Conservation (phyloP, 371 early-diverging fungal genomes). For the Mucor mucedo region DNA sequence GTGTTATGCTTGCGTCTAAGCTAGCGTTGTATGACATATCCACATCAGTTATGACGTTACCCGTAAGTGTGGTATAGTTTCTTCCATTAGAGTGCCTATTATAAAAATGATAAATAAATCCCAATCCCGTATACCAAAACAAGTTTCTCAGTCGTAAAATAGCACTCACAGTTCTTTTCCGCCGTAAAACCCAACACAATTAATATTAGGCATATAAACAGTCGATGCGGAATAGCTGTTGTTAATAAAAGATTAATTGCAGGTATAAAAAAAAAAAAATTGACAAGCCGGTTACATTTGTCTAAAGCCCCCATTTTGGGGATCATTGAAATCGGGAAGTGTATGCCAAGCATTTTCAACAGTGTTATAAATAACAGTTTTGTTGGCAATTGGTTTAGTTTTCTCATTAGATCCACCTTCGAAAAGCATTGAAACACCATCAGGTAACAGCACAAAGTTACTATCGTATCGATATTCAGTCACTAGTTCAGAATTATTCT, state of each 20-base stretch:
- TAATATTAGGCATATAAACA: neutral
- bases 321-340: neutral
- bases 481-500: neutral
- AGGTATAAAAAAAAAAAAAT: neutral
- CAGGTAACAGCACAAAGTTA: neutral
- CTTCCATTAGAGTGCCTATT: too few species aligned
- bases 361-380: neutral
- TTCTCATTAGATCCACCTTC: neutral
- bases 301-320: neutral
- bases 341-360: neutral
- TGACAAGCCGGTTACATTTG: neutral
- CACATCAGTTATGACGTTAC: too few species aligned
- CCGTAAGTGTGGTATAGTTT: too few species aligned
- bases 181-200: neutral
- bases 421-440: neutral
- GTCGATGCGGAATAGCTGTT: neutral
- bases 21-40: neutral
- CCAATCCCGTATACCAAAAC: neutral
- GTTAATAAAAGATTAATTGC: neutral
- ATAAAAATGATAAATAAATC: neutral
- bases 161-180: neutral
- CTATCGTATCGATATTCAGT: constrained; percentile 4
- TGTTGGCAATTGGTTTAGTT: neutral
- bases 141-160: too few species aligned
- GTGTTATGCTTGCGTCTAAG: neutral